Evolutionary conservation across 805 yeast genomes (phyloP), one percentile per base, ranked within the genome.

Genomic region (Ogataea ramenticola): DNA sequence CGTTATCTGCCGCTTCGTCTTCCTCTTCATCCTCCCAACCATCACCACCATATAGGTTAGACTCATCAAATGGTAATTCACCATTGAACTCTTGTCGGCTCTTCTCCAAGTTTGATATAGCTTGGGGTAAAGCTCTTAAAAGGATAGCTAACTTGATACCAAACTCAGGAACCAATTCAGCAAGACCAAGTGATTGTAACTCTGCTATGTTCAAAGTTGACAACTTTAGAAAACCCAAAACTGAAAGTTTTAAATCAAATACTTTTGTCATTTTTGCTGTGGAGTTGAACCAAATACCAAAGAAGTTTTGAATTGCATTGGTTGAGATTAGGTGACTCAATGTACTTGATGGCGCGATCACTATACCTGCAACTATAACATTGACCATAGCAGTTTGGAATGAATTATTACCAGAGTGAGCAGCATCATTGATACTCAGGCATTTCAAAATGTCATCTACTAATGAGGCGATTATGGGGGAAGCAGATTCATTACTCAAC

Each of bases 171-270:
- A 72, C 56, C 16, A 71, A 49, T 2, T 60, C 46, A 12, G 56
- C 58, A 17, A 77, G 47, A 26, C 53, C 47, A 20, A 60, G 39
- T 7, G 46, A 45, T 21, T 40, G 45, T 20, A 63, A 42, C 5
- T 50, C 48, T 9, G 45, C 42, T 10, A 46, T 36, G 19, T 55
- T 56, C 22, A 69, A 45, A 60, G 55, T 50, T 56, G 60, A 24
- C 55, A 86, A 46, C 11, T 78, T 68, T 46, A 90, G 61, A 20
- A 84, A 57, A 0, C 93, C 95, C 50, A 91, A 62, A 2, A 78
- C 67, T 1, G 86, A 78, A 36, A 91, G 63, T 62, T 89, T 90
- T 60, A 87, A 70, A 62, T 91, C 98, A 55, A 75, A 86, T 2
- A 87, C 95, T 47, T 95, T 69, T 20, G 72, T 72, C 52, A 83